Base-by-base conservation (phyloP, 176 grass and related monocot genomes). In the Phoenix dactylifera region DNA sequence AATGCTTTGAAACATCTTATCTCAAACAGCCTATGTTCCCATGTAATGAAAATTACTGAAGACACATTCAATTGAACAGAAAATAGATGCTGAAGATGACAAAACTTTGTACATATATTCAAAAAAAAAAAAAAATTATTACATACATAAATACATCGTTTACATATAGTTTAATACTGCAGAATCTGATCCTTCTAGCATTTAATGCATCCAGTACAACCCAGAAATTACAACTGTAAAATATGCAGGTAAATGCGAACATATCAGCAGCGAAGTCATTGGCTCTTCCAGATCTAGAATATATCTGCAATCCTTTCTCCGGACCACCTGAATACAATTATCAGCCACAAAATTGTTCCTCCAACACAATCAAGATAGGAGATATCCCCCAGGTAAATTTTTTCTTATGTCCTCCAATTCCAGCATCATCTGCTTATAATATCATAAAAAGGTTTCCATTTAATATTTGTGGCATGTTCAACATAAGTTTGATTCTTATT, bases 231-330 rank as follows among this genome's bases (percentile, higher is more conserved):
- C 22, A 17, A 0, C 26, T 22, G 24, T 12, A 32, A 18, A 35
- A 58, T 66, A 26, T 68, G 59, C 51, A 90, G 84, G 87, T 98
- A 60, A 98, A 89, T 62, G 72, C 69, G 4, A 90, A 92, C 69
- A 92, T 98, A 4, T 89, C 80, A 62, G 55, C 55, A 3, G 78
- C 80, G 18, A 98, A 87, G 19, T 88, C 78, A 0, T 54, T 75
- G 63, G 79, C 69, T 24, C 1, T 70, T 1, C 64, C 89, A 72
- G 89, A 72, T 58, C 65, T 96, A 70, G 75, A 85, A 55, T 92
- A 83, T 59, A 83, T 98, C 17, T 98, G 93, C 76, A 98, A 92
- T 58, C 93, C 93, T 7, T 98, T 98, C 65, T 58, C 87, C 1
- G 87, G 84, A n/a, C 84, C 87, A 4, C 93, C 93, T 3, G 63